Evolutionary conservation across 805 yeast genomes (phyloP).

Genomic region (Isabelozyma rhagii): DNA sequence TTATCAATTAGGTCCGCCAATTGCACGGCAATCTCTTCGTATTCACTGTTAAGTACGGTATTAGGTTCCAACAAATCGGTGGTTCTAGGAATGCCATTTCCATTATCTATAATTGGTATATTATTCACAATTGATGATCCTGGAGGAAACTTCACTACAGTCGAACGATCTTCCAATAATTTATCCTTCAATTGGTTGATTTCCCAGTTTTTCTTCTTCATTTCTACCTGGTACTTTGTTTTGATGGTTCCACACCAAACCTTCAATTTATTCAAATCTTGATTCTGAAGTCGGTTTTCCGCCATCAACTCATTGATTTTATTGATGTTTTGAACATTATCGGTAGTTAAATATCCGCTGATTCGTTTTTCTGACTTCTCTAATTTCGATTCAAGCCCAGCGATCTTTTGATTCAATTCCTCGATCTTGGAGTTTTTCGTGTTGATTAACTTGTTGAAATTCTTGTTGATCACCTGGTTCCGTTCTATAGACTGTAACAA

Average conservation of each 20-base stretch:
- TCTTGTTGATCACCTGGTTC: conserved; percentile 26
- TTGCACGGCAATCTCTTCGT: conserved; percentile 30
- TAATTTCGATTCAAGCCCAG: conserved; percentile 17
- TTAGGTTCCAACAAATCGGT: conserved; percentile 9
- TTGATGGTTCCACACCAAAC: conserved; percentile 26
- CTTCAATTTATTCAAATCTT: conserved; percentile 26
- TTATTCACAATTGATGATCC: conserved; percentile 25
- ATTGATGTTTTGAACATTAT: conserved; percentile 12
- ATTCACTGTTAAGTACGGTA: conserved; percentile 18
- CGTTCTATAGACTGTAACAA: conserved; percentile 29
- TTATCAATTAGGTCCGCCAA: conserved; percentile 33
- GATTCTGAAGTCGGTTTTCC: conserved; percentile 22
- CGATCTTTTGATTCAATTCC: conserved; percentile 18
- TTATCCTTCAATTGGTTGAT: conserved; percentile 31
- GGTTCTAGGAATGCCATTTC: conserved; percentile 2
- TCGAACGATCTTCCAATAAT: conserved; percentile 26
- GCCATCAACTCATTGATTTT: conserved; percentile 14
- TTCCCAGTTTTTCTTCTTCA: conserved; percentile 29
- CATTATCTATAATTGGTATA: conserved; percentile 27
- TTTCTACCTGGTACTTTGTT: conserved; percentile 32
- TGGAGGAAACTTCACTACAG: conserved; percentile 7
- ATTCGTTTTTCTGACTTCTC: conserved; percentile 9
- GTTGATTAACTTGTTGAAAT: conserved; percentile 24
- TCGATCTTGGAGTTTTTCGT: conserved; percentile 28
- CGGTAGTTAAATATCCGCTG: conserved; percentile 14